phyloP scores from a whole-genome alignment of 148 eudicot genomes.

The Chenopodium berlandieri region DNA sequence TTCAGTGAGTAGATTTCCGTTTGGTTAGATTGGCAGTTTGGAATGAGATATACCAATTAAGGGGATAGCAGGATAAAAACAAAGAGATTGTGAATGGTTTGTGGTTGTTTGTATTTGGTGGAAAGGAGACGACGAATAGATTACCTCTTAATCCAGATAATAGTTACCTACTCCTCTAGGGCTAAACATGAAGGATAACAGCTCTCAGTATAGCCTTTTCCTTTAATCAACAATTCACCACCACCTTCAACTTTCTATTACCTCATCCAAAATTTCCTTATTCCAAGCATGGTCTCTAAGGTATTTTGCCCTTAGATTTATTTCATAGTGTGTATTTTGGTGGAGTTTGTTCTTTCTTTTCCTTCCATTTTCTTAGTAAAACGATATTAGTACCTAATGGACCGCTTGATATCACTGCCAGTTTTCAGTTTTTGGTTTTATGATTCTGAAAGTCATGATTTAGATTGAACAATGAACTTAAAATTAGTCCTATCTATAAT shows the following conservation, averaged over 20 bases:
- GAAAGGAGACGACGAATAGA: not conserved
- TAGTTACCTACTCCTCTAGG: not conserved
- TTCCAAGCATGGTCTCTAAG: not conserved
- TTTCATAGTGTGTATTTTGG: not conserved
- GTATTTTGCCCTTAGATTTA: not conserved
- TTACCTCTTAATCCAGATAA: not conserved
- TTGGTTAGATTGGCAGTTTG: not conserved
- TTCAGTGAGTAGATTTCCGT: not conserved
- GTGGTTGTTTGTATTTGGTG: not conserved
- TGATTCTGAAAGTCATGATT: too few relatives aligned
- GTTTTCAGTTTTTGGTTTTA: too few relatives aligned
- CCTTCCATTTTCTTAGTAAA: not conserved
- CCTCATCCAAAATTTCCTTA: not conserved
- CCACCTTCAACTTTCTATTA: too few relatives aligned
- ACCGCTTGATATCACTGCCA: too few relatives aligned
- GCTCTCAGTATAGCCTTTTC: not conserved
- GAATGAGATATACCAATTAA: too few relatives aligned
- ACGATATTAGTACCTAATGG: not conserved
- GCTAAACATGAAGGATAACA: not conserved
- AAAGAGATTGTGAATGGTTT: not conserved
- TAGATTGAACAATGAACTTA: too few relatives aligned
- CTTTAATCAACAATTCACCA: not conserved
- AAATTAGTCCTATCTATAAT: too few relatives aligned
- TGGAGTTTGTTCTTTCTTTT: not conserved
- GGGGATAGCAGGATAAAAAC: not conserved